Evolutionary conservation across 176 grass and related monocot genomes (phyloP).

Genomic region (Avena eriantha): DNA sequence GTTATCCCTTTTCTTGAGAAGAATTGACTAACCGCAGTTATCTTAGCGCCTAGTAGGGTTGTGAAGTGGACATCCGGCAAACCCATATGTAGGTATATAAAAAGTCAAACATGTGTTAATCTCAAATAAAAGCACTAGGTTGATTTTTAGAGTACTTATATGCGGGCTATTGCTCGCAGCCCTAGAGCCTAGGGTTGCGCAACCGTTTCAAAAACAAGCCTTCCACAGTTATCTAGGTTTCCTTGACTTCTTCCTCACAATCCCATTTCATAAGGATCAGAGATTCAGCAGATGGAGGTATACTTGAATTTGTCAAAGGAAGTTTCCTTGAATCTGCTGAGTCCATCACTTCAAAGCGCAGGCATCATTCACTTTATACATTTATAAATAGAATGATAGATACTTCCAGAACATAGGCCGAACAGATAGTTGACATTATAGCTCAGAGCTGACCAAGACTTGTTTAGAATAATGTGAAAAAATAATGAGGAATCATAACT

Average conservation of each 20-base stretch:
- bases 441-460: conserved; percentile 3
- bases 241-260: conserved; percentile 5
- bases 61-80: no score
- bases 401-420: not conserved
- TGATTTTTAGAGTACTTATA: no score
- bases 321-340: conserved; percentile 31
- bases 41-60: not conserved
- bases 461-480: conserved; percentile 1
- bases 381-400: not conserved
- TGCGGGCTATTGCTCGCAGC: no score
- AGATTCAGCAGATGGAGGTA: not conserved
- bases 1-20: not conserved
- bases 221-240: not conserved
- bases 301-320: not conserved
- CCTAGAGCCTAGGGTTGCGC: no score
- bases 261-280: not conserved
- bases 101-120: no score
- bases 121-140: no score
- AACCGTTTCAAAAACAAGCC: not conserved
- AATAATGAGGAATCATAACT: not conserved
- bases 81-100: no score
- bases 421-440: not conserved
- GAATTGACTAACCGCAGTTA: not conserved
- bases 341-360: conserved; percentile 23
- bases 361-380: not conserved